A percentile compares a stretch with the other conserved stretches of the same genome.
phyloP scores from a whole-genome alignment of 129 eudicot species.

The Arctium minus region DNA sequence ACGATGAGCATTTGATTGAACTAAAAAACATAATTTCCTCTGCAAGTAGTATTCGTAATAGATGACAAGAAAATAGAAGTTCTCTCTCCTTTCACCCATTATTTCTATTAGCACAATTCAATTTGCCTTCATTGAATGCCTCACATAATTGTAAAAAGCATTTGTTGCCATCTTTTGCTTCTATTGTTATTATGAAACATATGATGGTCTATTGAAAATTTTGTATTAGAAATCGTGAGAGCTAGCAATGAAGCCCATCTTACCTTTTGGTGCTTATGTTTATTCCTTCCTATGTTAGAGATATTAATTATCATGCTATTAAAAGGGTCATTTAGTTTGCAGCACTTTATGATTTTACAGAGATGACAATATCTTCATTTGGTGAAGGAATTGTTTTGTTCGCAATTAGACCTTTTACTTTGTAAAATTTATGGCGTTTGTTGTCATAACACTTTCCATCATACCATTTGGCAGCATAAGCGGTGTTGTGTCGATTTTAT shows the following conservation, averaged over 20 bases:
- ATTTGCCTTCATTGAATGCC: constrained; percentile 24
- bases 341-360: neutral
- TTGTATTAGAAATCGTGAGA: constrained; percentile 12
- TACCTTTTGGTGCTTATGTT: constrained; percentile 1
- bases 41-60: constrained; percentile 32
- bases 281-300: neutral
- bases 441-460: constrained; percentile 1
- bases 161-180: constrained; percentile 15
- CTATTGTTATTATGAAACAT: constrained; percentile 10
- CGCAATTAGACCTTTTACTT: neutral
- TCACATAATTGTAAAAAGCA: constrained; percentile 38
- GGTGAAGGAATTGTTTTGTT: too few species aligned
- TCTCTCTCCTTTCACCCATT: neutral
- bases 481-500: constrained; percentile 32
- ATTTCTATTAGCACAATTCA: constrained; percentile 1
- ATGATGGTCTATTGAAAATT: constrained; percentile 15
- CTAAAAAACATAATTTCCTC: constrained; percentile 57
- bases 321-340: neutral
- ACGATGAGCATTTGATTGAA: constrained; percentile 87
- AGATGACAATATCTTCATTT: neutral
- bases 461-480: constrained; percentile 21
- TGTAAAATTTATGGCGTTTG: neutral
- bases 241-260: neutral
- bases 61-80: constrained; percentile 32
- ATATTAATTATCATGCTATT: neutral